Base-by-base conservation (phyloP, 495 filamentous ascomycete species). In the Hyaloscypha variabilis region DNA sequence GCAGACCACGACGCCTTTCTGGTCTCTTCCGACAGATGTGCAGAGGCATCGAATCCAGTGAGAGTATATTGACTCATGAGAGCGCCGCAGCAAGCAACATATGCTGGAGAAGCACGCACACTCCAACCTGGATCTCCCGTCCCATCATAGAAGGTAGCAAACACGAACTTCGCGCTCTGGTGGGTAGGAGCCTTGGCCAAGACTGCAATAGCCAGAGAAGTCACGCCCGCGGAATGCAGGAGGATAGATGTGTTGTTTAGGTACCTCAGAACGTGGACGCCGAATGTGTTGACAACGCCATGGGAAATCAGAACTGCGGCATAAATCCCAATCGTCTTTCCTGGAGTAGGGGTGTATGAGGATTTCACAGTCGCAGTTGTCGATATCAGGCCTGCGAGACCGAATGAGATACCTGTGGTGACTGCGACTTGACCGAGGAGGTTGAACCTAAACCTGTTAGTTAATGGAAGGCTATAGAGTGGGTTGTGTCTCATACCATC, bases 321-420 rank as follows among this genome's bases (percentile, higher is more conserved):
- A 67, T 87, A 89, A 64, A 88, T 88, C 24, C 85, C 87, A 54
- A 90, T 79, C 19, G 86, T 88, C 59, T 81, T 79, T 34, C 71
- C 76, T 34, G 81, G 72, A 34, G 85, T 79, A 36, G 86, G 73
- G 28, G 70, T 73, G 68, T 84, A 88, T 51, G 69, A 74, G 62
- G 78, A 78, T 69, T 86, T 83, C 29, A 90, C 75, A 1, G 81
- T 81, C 10, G 85, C 84, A 36, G 84, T 82, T 0, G 81, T 87
- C 10, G 86, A 79, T 36, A 90, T 83, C 5, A 90, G 77, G 14
- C 78, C 79, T 8, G 87, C 87, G 51, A 81, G 77, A n/a, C 87
- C 87, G 65, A 89, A 90, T 23, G 84, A 82, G 67, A 90, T 90
- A 51, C 87, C 86, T 0, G 87, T 88, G 2, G 87, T 90, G 13